A percentile compares a stretch with the other conserved stretches of the same genome.
phyloP scores from a whole-genome alignment of 2,329 filamentous ascomycete genomes.

The Sphaceloma murrayae region DNA sequence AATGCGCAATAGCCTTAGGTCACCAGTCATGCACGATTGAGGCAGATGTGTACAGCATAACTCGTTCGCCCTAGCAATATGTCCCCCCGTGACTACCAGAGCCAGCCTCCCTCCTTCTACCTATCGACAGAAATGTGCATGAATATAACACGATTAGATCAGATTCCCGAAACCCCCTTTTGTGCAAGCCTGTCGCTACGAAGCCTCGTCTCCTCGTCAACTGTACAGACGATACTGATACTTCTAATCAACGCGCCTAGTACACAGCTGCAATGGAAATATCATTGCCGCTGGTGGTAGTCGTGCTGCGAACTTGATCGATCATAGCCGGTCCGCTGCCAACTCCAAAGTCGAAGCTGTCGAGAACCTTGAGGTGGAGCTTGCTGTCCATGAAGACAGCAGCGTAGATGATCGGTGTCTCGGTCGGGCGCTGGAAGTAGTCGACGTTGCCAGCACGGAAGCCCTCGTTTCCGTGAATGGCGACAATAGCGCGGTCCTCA shows the following conservation, averaged over 20 bases:
- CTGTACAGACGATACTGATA: neutral
- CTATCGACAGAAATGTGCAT: slow-evolving; percentile 4
- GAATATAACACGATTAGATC: slow-evolving; percentile 8
- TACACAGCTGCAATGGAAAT: slow-evolving; percentile 32
- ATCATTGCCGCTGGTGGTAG: slow-evolving; percentile 26
- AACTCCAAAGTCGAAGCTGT: slow-evolving; percentile 31
- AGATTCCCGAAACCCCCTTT: neutral
- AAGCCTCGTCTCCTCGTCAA: too few relatives aligned
- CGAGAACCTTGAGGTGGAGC: slow-evolving; percentile 47
- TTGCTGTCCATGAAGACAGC: slow-evolving; percentile 53
- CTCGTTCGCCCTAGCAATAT: too few relatives aligned
- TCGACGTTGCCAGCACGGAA: slow-evolving; percentile 56
- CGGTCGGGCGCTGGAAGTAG: slow-evolving; percentile 59
- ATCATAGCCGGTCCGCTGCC: slow-evolving; percentile 30
- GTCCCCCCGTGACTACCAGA: slow-evolving; percentile 14
- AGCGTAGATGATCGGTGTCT: slow-evolving; percentile 48
- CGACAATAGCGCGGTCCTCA: slow-evolving; percentile 58
- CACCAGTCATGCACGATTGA: neutral
- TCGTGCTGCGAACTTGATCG: slow-evolving; percentile 28
- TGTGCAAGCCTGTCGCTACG: too few relatives aligned
- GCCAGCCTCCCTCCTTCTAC: neutral
- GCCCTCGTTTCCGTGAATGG: slow-evolving; percentile 50
- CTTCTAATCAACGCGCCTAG: neutral
- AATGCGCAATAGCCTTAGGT: too few relatives aligned
- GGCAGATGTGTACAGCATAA: too few relatives aligned